phyloP scores from a whole-genome alignment of 2,329 filamentous ascomycete species.

The Pseudovirgaria hyperparasitica region DNA sequence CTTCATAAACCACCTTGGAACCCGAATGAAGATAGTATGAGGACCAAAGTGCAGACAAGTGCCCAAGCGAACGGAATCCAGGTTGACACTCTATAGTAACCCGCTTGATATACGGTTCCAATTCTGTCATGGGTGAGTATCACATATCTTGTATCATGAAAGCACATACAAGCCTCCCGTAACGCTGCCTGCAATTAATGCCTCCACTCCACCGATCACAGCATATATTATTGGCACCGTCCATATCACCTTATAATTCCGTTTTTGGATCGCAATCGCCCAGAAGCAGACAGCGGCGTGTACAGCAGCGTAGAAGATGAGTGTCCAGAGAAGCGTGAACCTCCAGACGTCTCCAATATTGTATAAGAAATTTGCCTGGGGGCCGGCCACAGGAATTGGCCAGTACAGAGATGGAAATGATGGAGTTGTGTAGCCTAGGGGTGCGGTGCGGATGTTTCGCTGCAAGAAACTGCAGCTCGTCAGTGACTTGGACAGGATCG shows the following conservation, averaged over 20 bases:
- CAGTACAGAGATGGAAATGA: constrained; percentile 74
- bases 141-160: constrained; percentile 4
- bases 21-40: constrained; percentile 83
- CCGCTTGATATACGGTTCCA: constrained; percentile 67
- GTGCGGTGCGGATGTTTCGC: constrained; percentile 32
- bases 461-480: constrained; percentile 36
- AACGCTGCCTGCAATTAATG: constrained; percentile 65
- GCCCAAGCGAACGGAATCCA: constrained; percentile 90
- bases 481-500: too few relatives aligned
- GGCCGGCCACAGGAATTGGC: constrained; percentile 45
- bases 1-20: constrained; percentile 75
- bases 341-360: constrained; percentile 68
- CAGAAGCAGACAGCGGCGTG: constrained; percentile 61
- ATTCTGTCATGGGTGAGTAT: constrained; percentile 36
- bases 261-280: constrained; percentile 57
- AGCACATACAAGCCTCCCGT: constrained; percentile 62
- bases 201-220: constrained; percentile 62
- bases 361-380: constrained; percentile 55
- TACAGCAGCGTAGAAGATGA: constrained; percentile 64
- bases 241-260: constrained; percentile 49
- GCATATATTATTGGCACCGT: constrained; percentile 58
- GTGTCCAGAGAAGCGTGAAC: constrained; percentile 77
- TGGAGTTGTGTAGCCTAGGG: constrained; percentile 52
- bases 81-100: constrained; percentile 82
- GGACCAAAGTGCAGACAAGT: constrained; percentile 66